phyloP scores from a whole-genome alignment of 805 yeast species.

The Tetrapisispora fleetii region DNA sequence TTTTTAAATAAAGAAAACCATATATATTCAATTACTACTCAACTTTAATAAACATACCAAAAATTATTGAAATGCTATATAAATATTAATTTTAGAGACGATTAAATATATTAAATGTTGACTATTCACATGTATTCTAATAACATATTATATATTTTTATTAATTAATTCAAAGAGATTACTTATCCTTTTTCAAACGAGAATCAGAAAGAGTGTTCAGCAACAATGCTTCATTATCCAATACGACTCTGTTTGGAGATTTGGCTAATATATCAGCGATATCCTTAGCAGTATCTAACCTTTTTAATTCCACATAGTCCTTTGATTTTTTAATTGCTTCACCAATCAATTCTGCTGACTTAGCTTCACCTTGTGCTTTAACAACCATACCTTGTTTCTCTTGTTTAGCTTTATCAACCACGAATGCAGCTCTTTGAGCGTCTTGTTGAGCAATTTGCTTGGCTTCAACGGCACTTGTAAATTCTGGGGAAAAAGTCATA shows the following conservation, averaged over 20 bases:
- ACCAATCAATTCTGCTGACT: conserved; percentile 96
- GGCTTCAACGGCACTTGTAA: conserved; percentile 95
- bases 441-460: conserved; percentile 99
- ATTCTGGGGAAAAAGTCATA: conserved; percentile 97
- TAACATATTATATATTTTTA: not conserved
- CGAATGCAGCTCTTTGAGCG: conserved; percentile 95
- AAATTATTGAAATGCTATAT: no score
- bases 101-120: no score
- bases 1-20: no score
- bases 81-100: not conserved
- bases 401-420: conserved; percentile 94
- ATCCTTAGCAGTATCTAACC: conserved; percentile 94
- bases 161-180: not conserved
- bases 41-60: not conserved
- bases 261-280: conserved; percentile 76
- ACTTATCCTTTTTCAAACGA: conserved; percentile 29
- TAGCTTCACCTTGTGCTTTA: conserved; percentile 97
- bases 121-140: not conserved
- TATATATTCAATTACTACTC: not conserved
- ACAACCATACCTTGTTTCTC: conserved; percentile 96
- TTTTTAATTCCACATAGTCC: conserved; percentile 93
- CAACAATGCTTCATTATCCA: conserved; percentile 86
- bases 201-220: conserved; percentile 80
- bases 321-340: conserved; percentile 94
- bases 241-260: conserved; percentile 84